phyloP scores from a whole-genome alignment of 768 basidiomycete genomes.

The Lactifluus hygrophoroides region DNA sequence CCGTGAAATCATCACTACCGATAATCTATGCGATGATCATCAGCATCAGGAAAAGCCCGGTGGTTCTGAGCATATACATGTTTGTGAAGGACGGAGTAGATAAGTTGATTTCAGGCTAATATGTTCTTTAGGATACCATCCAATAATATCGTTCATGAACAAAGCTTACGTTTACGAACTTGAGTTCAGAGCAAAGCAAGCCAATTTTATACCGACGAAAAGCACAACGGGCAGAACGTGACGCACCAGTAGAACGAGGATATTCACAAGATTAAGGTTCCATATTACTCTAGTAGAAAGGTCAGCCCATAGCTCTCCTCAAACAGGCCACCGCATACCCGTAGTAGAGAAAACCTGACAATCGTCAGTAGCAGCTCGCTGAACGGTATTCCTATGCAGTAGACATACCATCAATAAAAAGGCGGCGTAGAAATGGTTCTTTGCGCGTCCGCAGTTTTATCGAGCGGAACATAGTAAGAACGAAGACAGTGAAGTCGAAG shows the following conservation, averaged over 20 bases:
- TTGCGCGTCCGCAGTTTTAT: slow-evolving; percentile 6
- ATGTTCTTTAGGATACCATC: neutral
- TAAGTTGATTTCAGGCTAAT: neutral
- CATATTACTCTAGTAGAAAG: slow-evolving; percentile 3
- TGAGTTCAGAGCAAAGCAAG: neutral
- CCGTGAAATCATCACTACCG: slow-evolving; percentile 12
- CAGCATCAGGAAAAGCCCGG: neutral
- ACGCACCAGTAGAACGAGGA: slow-evolving; percentile 10
- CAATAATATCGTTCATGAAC: neutral
- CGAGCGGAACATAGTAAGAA: slow-evolving; percentile 15
- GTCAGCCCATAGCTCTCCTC: neutral
- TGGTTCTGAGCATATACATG: neutral
- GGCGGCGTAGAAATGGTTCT: slow-evolving; percentile 6
- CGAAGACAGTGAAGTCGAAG: slow-evolving; percentile 20
- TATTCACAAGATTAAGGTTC: slow-evolving; percentile 9
- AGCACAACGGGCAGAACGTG: neutral
- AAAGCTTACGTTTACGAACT: neutral
- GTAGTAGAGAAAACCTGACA: slow-evolving; percentile 13
- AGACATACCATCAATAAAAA: slow-evolving; percentile 14
- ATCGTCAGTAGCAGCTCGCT: neutral
- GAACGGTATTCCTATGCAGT: neutral
- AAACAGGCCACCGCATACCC: neutral
- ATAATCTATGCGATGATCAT: neutral
- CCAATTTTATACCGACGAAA: neutral
- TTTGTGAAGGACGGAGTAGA: slow-evolving; percentile 6